Evolutionary conservation across 1,284 basidiomycete genomes (phyloP), one percentile per base, ranked within the genome.

Genomic region (Termitomyces sp.): DNA sequence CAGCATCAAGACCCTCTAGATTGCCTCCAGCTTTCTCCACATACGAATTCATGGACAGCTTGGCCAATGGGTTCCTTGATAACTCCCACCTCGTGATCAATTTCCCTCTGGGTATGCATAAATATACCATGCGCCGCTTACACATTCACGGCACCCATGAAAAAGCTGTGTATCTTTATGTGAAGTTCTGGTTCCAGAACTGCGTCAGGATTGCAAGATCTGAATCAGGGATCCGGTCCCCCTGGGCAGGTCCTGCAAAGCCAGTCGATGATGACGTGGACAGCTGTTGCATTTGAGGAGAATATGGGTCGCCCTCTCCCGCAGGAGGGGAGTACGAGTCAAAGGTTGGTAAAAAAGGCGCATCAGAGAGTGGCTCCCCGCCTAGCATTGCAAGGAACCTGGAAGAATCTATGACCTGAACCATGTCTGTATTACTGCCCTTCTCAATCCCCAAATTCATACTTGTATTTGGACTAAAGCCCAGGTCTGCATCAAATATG

Each of bases 351-450:
- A 67, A 57, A 53, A 64, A 66, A 13, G 66, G 66, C 3, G 60
- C 56, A 42, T 65, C 57, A 2, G 64, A 61, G 6, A 67, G 57
- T 13, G 62, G 58, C 21, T 65, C 61, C 9, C 65, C 66, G 17
- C 63, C 63, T 21, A 67, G 38, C 66, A 67, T 67, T 2, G 64
- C 63, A 10, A 67, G 55, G 44, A 63, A 62, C 13, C 61, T 58
- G 13, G 61, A 64, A 19, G 59, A 50, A n/a, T 62, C 59, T 48
- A 58, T 31, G 9, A 33, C 30, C 24, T 38, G 49, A 1, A 30
- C 10, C 43, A 28, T 30, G 8, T n/a, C 36, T n/a, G 38, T 10
- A 45, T 38, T 15, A 40, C 38, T 26, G 36, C 7, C 39, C 13
- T 19, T 33, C 33, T 28, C 28, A n/a, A 39, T 15, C 8, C 26